phyloP scores from a whole-genome alignment of 495 filamentous ascomycete genomes.

The Evansstolkia leycettana region DNA sequence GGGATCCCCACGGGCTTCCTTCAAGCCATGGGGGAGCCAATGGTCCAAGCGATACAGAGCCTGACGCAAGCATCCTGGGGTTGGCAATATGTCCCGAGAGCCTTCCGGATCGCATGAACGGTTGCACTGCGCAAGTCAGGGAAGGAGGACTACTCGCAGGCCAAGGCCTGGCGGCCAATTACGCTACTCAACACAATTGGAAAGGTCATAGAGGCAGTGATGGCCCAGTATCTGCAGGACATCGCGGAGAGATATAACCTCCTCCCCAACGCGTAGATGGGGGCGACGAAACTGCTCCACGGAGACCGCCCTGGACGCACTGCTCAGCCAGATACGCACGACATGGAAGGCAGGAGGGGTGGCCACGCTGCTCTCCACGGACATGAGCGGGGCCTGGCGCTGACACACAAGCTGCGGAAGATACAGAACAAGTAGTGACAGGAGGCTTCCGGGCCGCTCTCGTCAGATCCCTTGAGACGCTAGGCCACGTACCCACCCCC shows the following conservation, averaged over 20 bases:
- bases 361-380: background rate
- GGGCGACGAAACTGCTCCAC: constrained; percentile 1
- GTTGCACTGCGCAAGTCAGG: constrained; percentile 12
- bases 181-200: constrained; percentile 17
- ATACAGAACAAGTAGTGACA: too few relatives aligned
- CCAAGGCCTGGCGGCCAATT: constrained; percentile 16
- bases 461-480: too few relatives aligned
- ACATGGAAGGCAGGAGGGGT: background rate
- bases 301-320: background rate
- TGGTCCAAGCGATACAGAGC: background rate
- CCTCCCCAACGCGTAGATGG: background rate
- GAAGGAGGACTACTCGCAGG: constrained; percentile 12
- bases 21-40: constrained; percentile 1
- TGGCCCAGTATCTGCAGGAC: background rate
- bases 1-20: constrained; percentile 1
- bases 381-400: too few relatives aligned
- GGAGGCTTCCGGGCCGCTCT: too few relatives aligned
- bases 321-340: background rate
- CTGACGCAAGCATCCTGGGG: constrained; percentile 2
- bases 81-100: constrained; percentile 2
- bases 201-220: constrained; percentile 7
- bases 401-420: too few relatives aligned
- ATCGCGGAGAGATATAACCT: constrained; percentile 1
- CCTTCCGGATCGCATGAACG: constrained; percentile 5
- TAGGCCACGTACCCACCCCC: too few relatives aligned